Conservation (phyloP, 2,329 filamentous ascomycete species). For the Byssochlamys sp. region DNA sequence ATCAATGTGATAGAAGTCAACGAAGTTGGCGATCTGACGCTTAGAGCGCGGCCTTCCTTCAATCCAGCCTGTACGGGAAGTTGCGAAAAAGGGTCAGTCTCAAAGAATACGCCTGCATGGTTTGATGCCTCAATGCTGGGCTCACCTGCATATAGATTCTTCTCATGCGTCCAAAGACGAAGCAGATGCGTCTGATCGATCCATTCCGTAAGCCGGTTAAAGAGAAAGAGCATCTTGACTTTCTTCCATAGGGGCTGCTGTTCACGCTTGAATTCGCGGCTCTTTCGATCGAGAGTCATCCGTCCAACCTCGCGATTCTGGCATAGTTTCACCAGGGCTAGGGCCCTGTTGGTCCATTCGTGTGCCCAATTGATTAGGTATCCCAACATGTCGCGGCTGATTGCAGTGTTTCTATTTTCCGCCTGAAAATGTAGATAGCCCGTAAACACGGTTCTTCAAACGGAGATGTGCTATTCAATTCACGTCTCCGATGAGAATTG, state of each 20-base stretch:
- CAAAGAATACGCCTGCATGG: constrained; percentile 1
- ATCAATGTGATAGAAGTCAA: constrained; percentile 28
- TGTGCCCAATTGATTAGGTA: background rate
- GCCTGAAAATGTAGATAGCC: too few relatives aligned
- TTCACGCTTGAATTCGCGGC: constrained; percentile 22
- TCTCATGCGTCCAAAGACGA: constrained; percentile 29
- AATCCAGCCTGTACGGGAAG: background rate
- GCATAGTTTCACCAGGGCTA: background rate
- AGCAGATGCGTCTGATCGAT: constrained; percentile 29
- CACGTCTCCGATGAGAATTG: background rate
- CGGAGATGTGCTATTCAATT: too few relatives aligned
- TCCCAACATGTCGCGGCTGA: background rate
- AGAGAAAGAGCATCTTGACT: constrained; percentile 32
- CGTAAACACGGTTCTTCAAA: too few relatives aligned
- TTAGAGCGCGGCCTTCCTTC: constrained; percentile 23
- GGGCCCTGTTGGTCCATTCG: background rate
- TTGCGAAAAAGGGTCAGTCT: constrained; percentile 5
- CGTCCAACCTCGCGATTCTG: constrained; percentile 5
- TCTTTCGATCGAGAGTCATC: constrained; percentile 4
- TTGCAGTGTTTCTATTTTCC: too few relatives aligned
- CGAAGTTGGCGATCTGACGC: constrained; percentile 28
- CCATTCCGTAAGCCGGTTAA: constrained; percentile 35
- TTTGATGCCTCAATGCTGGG: background rate
- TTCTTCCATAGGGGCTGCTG: constrained; percentile 34
- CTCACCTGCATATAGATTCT: constrained; percentile 22